phyloP scores from a whole-genome alignment of 305 asterid species.

The Rubia occidens region DNA sequence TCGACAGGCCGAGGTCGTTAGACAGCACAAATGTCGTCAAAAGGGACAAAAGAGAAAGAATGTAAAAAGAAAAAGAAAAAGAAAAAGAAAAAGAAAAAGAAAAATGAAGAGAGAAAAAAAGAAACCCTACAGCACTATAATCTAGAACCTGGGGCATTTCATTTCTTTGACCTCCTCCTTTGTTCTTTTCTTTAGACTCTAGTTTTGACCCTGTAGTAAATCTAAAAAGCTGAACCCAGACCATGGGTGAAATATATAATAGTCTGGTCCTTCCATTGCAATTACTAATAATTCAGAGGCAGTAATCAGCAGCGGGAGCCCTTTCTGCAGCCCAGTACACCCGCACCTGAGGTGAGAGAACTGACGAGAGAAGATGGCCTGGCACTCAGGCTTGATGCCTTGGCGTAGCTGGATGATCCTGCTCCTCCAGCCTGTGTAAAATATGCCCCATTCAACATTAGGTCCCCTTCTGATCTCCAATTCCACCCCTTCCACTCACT shows the following conservation, averaged over 20 bases:
- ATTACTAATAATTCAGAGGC: neutral
- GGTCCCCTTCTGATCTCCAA: slow-evolving; percentile 71
- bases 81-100: no score
- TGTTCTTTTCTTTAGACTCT: slow-evolving; percentile 9
- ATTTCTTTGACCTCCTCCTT: slow-evolving; percentile 15
- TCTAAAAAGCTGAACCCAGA: slow-evolving; percentile 11
- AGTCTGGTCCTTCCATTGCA: neutral
- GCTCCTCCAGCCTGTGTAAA: slow-evolving; percentile 47
- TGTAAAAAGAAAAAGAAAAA: neutral
- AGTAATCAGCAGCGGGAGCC: slow-evolving; percentile 39
- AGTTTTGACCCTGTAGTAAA: slow-evolving; percentile 6
- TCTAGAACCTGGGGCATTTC: slow-evolving; percentile 6
- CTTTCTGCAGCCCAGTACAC: slow-evolving; percentile 42
- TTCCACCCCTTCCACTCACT: slow-evolving; percentile 66
- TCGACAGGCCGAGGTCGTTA: slow-evolving; percentile 32
- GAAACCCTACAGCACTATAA: slow-evolving; percentile 15
- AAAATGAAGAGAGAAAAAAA: slow-evolving; percentile 3
- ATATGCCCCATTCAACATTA: slow-evolving; percentile 68
- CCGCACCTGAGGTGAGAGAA: slow-evolving; percentile 41
- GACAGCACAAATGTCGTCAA: slow-evolving; percentile 14
- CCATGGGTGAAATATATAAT: neutral
- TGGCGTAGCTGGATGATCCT: slow-evolving; percentile 51
- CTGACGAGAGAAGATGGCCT: slow-evolving; percentile 42
- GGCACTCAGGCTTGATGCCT: slow-evolving; percentile 68
- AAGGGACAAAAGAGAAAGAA: neutral